phyloP scores from a whole-genome alignment of 768 basidiomycete genomes.

The Hemileccinum rubropunctum region DNA sequence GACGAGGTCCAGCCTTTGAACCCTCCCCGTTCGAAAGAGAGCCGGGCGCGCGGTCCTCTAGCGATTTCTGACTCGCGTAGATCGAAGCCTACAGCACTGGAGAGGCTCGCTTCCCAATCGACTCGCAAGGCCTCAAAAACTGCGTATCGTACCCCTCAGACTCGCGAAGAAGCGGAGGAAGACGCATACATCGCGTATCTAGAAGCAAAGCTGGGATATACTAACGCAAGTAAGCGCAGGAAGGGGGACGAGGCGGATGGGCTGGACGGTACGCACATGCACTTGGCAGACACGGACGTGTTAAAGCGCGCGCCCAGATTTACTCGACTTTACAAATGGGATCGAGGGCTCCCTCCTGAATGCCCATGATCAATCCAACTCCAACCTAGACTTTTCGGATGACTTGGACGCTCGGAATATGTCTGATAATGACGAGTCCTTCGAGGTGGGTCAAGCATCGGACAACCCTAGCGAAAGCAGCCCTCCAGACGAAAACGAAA shows the following conservation, averaged over 20 bases:
- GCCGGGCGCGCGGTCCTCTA: neutral
- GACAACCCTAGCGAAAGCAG: neutral
- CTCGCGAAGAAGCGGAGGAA: constrained; percentile 59
- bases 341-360: constrained; percentile 13
- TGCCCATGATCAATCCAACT: neutral
- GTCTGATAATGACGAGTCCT: neutral
- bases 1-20: constrained; percentile 2
- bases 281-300: neutral
- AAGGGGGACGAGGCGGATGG: constrained; percentile 68
- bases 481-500: neutral
- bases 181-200: constrained; percentile 84
- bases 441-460: constrained; percentile 5
- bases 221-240: constrained; percentile 41
- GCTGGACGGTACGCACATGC: constrained; percentile 62
- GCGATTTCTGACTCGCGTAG: neutral
- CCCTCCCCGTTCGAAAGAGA: neutral
- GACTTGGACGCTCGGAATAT: neutral
- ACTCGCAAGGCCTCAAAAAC: constrained; percentile 1
- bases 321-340: constrained; percentile 49
- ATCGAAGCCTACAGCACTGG: constrained; percentile 29
- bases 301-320: constrained; percentile 36
- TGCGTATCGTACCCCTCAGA: constrained; percentile 21
- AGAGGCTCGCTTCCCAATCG: constrained; percentile 31
- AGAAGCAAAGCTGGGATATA: constrained; percentile 70
- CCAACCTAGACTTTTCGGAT: neutral